Base-by-base conservation (phyloP, 177 flowering plant genomes). In the Vitis hybrid region DNA sequence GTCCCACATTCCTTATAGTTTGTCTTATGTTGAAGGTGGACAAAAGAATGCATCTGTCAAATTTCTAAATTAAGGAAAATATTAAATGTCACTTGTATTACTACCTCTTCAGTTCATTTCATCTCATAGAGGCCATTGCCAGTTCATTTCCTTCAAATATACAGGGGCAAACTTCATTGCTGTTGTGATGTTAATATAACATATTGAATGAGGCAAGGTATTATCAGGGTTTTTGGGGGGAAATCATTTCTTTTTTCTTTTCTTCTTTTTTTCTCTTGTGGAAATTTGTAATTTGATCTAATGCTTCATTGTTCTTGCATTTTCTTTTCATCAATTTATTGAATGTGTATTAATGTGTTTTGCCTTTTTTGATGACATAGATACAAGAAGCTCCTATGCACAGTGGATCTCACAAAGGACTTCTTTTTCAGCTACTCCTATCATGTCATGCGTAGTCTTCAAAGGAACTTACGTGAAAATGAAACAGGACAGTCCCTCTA, bases 381-480 rank as follows among this genome's bases (percentile, higher is more conserved):
- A 90, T 96, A 93, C 90, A 96, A 90, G 92, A 93, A 88, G 97
- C 97, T 93, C 76, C 89, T 96, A 14, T 74, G 93, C 91, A 74
- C 88, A 50, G 86, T 96, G 91, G 97, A 96, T 82, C 97, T 96
- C 68, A 93, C 91, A 29, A 93, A 88, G 87, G 94, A 92, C 93
- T 96, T 96, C 95, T 96, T 79, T 80, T 95, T 88, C 86, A 96
- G 99, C 94, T 96, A 96, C 87, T 89, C 98, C 54, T 96, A 93
- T 82, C 83, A 89, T 85, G 77, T 88, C 67, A 96, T 92, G 97
- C 82, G 79, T 77, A 87, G 97, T 72, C 87, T 96, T 76, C 98
- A 96, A 76, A 92, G 86, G 83, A 96, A 96, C 73, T 62, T 93
- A 54, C 76, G 81, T 76, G 82, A 77, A 70, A 75, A 71, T 71